Evolutionary conservation across 2,329 filamentous ascomycete genomes (phyloP), one percentile per base, ranked within the genome.

Genomic region (Sclerotinia minor): DNA sequence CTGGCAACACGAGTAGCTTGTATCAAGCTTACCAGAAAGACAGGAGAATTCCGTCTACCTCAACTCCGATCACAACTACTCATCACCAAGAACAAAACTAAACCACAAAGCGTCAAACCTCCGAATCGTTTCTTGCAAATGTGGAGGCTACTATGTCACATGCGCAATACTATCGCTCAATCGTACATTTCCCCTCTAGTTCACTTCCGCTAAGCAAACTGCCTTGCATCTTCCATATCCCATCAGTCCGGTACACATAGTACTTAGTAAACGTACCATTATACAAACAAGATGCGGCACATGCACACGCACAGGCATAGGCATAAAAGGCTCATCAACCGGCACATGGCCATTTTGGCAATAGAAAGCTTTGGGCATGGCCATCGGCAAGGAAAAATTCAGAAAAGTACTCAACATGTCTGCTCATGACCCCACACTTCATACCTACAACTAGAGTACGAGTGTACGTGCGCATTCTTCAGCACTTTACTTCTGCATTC

Each of bases 381-480:
- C 29, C 21, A 21, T 45, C 26, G 17, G 17, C 32, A 26, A 38
- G n/a, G 4, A 49, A n/a, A 8, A 6, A 17, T 50, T 2, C 17
- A 50, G 45, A 38, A 11, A 26, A 19, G 26, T 60, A 19, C 41
- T 35, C 21, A 35, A 49, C 26, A 38, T 24, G 15, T 24, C 29
- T 61, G 11, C 15, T 24, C 58, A 61, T 19, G 8, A 38, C 45
- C 58, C 44, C 58, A 61, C 50, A 61, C 17, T 55, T n/a, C 57
- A 29, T 45, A 24, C 45, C 21, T n/a, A 49, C 44, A 21, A 49
- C 58, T 35, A 47, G 8, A n/a, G 45, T 8, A n/a, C 52, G 17
- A 11, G 52, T n/a, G 29, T 9, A 54, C 8, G 19, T 54, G 19
- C 58, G 19, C 58, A 35, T 38, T n/a, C 21, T 38, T 60, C 26